Base-by-base conservation (phyloP, 106 monocot species). In the Amphibolis antarctica region DNA sequence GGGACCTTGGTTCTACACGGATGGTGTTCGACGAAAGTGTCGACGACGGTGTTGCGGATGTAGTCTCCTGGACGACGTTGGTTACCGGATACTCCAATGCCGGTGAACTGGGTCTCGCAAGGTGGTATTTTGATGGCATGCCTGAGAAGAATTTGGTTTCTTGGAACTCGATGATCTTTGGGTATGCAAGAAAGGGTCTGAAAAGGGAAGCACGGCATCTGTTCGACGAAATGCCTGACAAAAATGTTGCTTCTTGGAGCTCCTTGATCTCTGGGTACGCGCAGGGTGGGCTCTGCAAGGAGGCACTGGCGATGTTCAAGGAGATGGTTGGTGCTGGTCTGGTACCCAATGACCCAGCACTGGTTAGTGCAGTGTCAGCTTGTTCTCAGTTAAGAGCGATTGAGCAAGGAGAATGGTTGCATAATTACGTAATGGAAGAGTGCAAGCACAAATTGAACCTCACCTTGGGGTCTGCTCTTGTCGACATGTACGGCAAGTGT, bases 401-500 rank as follows among this genome's bases (percentile, higher is more conserved):
- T 50, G 75, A 85, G 17, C 46, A 75, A 44, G 84, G 85, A 4
- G 75, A 77, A 22, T 62, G 66, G 60, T 45, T 82, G 1, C 64
- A 71, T 61, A 15, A 48, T 1, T 77, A 68, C 30, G 67, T 77
- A 14, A 65, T 74, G 7, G 53, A 61, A 12, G 66, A 72, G 21
- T 46, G 47, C 5, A 15, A 18, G 25, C 4, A 46, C 11, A 48
- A 62, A 22, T 22, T 59, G 56, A 76, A 59, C 44, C 46, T 77
- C 54, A 67, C 66, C 0, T 20, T 89, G 4, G 71, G 59, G 0
- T 76, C 82, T 0, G 88, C 79, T 14, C 66, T 89, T 0, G 71
- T 89, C 0, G 79, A 89, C 63, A 82, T 89, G 85, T 85, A 79
- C 24, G 89, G 85, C 26, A 89, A 85, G 63, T 84, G 89, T 44